phyloP scores from a whole-genome alignment of 2,329 filamentous ascomycete species.

The Penicillium digitatum region DNA sequence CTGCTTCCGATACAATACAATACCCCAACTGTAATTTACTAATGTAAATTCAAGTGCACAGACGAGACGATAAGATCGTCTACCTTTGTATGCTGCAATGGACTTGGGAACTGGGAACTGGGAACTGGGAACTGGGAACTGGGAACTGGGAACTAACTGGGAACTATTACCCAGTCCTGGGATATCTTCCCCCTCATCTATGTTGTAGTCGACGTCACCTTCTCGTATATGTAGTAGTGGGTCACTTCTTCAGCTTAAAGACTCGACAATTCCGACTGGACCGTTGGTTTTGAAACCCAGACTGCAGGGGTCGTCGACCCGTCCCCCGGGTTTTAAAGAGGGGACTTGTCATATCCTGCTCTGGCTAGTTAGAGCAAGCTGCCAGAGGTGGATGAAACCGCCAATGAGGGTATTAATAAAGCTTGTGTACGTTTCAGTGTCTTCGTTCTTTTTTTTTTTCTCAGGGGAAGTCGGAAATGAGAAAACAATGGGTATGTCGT shows the following conservation, averaged over 20 bases:
- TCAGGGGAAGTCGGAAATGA: background rate
- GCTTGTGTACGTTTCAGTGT: background rate
- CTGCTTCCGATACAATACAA: background rate
- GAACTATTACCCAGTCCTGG: background rate
- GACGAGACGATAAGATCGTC: no score
- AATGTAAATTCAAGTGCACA: no score
- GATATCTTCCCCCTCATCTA: constrained; percentile 7
- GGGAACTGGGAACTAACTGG: background rate
- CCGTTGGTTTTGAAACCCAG: background rate
- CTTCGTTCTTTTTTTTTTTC: no score
- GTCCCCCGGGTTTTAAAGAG: constrained; percentile 13
- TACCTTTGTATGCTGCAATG: no score
- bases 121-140: background rate
- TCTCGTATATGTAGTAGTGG: constrained; percentile 20
- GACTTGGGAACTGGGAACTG: background rate
- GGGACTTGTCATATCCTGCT: background rate
- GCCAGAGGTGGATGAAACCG: background rate
- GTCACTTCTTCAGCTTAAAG: constrained; percentile 7
- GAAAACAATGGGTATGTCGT: no score
- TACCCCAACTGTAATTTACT: background rate
- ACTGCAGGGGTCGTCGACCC: background rate
- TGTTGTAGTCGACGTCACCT: constrained; percentile 27
- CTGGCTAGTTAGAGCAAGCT: background rate
- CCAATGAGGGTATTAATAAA: background rate
- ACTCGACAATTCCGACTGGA: constrained; percentile 23